A percentile compares a stretch with the other conserved stretches of the same genome.
phyloP scores from a whole-genome alignment of 2,329 filamentous ascomycete genomes.

The Rhynchosporium secalis region DNA sequence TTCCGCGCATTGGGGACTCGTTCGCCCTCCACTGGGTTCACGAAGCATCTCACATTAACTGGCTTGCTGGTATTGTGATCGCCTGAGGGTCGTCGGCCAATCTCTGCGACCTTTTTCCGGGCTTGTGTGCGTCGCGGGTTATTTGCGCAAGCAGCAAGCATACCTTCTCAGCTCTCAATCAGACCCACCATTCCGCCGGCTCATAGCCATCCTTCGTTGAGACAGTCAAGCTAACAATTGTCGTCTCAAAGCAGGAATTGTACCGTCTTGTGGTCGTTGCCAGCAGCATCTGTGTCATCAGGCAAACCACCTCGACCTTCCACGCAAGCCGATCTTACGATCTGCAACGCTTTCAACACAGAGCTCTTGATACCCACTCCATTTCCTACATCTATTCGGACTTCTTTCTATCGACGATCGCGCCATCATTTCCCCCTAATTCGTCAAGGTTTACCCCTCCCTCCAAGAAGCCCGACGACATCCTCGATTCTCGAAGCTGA shows the following conservation, averaged over 20 bases:
- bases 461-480: slow-evolving; percentile 5
- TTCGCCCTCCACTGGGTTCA: slow-evolving; percentile 20
- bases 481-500: slow-evolving; percentile 10
- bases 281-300: slow-evolving; percentile 35
- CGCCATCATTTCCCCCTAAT: slow-evolving; percentile 3
- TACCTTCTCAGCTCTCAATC: slow-evolving; percentile 18
- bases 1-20: slow-evolving; percentile 25
- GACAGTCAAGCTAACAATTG: slow-evolving; percentile 27
- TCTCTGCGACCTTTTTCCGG: slow-evolving; percentile 15
- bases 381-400: slow-evolving; percentile 15
- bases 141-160: slow-evolving; percentile 25
- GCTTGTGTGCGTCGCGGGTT: slow-evolving; percentile 20
- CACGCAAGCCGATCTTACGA: slow-evolving; percentile 29
- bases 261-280: slow-evolving; percentile 27
- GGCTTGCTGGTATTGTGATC: slow-evolving; percentile 22
- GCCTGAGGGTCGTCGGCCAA: slow-evolving; percentile 25
- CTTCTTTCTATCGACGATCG: slow-evolving; percentile 13
- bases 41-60: slow-evolving; percentile 19
- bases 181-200: slow-evolving; percentile 9
- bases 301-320: slow-evolving; percentile 30
- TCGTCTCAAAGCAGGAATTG: slow-evolving; percentile 23
- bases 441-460: slow-evolving; percentile 16
- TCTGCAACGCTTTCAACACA: slow-evolving; percentile 23
- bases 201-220: slow-evolving; percentile 17
- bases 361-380: slow-evolving; percentile 22